Percentiles rank a stretch among this genome's conserved stretches.
Evolutionary conservation across 768 basidiomycete species (phyloP).

Genomic region (Inosperma sp.): DNA sequence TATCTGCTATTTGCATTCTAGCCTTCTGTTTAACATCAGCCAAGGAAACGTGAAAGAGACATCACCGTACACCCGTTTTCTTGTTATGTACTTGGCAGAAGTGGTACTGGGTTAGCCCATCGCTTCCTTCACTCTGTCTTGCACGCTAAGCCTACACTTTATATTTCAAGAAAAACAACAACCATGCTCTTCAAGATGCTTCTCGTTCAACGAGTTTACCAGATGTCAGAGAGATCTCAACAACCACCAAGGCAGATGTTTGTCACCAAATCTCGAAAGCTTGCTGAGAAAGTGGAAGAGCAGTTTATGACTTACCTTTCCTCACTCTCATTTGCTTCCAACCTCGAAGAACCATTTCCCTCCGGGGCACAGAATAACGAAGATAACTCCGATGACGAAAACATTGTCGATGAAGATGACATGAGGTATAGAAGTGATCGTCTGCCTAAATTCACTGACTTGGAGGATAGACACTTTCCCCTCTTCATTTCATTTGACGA

Average conservation of each 20-base stretch:
- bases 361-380: too few relatives aligned
- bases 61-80: slow-evolving; percentile 55
- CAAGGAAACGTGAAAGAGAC: slow-evolving; percentile 40
- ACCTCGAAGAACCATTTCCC: slow-evolving; percentile 30
- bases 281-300: slow-evolving; percentile 60
- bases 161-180: slow-evolving; percentile 54
- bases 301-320: slow-evolving; percentile 50
- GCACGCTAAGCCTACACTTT: too few relatives aligned
- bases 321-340: slow-evolving; percentile 34
- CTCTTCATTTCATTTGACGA: slow-evolving; percentile 64
- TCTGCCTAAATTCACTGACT: slow-evolving; percentile 49
- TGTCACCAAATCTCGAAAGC: slow-evolving; percentile 58
- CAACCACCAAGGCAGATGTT: slow-evolving; percentile 59
- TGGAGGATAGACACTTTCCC: slow-evolving; percentile 61
- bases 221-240: slow-evolving; percentile 26
- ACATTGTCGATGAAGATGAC: slow-evolving; percentile 18
- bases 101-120: slow-evolving; percentile 61
- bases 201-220: slow-evolving; percentile 50
- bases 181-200: slow-evolving; percentile 73
- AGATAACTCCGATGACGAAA: too few relatives aligned
- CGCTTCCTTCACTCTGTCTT: not conserved
- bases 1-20: not conserved
- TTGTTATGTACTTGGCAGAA: slow-evolving; percentile 62
- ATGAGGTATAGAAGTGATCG: slow-evolving; percentile 40
- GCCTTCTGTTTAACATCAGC: too few relatives aligned